Conservation (phyloP, 2,329 filamentous ascomycete genomes). For the Teratosphaeria nubilosa region DNA sequence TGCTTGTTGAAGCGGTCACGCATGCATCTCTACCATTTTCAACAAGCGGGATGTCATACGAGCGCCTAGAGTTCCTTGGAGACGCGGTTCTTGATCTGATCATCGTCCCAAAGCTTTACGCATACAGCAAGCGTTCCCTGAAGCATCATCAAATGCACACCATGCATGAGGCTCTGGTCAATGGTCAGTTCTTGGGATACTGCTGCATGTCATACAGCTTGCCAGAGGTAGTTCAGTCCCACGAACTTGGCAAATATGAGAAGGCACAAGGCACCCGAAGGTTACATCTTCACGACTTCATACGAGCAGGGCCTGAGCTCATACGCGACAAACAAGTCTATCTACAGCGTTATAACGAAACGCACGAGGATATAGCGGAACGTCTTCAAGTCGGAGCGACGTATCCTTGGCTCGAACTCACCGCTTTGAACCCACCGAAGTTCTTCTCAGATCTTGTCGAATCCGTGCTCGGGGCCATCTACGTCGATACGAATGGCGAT, state of each 20-base stretch:
- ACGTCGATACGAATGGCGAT: conserved; percentile 59
- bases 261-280: background rate
- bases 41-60: conserved; percentile 8
- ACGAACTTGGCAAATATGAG: conserved; percentile 1
- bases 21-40: conserved; percentile 42
- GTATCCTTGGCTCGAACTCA: conserved; percentile 67
- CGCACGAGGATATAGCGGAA: conserved; percentile 41
- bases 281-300: conserved; percentile 20
- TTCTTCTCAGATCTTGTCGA: conserved; percentile 80
- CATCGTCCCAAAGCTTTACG: conserved; percentile 54
- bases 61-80: conserved; percentile 9
- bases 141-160: conserved; percentile 60
- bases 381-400: conserved; percentile 40
- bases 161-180: conserved; percentile 66
- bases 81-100: conserved; percentile 55
- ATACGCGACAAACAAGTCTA: conserved; percentile 37
- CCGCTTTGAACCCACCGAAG: conserved; percentile 58
- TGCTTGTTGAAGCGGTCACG: conserved; percentile 72
- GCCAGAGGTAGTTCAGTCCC: conserved; percentile 19
- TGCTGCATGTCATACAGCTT: conserved; percentile 52
- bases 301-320: conserved; percentile 33
- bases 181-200: conserved; percentile 70
- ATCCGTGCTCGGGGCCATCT: conserved; percentile 69
- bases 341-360: conserved; percentile 35
- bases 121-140: conserved; percentile 34